Evolutionary conservation across 75 land plant species (phyloP), one percentile per base, ranked within the genome.

Genomic region (Sequoia sempervirens): DNA sequence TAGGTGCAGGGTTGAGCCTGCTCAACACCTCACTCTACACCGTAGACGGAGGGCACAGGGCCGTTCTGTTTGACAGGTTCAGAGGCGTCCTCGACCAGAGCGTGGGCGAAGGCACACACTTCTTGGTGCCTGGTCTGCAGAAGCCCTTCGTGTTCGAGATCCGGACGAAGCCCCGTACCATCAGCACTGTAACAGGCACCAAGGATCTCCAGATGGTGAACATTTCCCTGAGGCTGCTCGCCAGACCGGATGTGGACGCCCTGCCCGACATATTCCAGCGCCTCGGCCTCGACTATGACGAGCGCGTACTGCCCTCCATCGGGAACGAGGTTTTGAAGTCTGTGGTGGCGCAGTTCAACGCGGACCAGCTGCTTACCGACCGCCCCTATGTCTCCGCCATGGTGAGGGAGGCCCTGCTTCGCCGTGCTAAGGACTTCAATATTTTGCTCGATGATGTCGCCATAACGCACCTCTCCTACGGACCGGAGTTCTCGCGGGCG

Each of bases 121-220:
- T 96, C 79, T 87, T 92, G 61, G 84, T 96, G 79, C 99, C 99
- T 2, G 83, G 85, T 89, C 91, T 96, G 38, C 97, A 96, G 90
- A 88, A 92, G 74, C 99, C 99, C 83, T 90, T 84, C 87, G 87
- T 96, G 80, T 96, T 95, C 86, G 99, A 96, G 81, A 91, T 96
- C 82, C 91, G 99, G 14, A 95, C 94, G 37, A 89, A 91, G n/a
- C 94, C 99, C 47, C 97, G 94, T 84, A 78, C 93, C 30, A 92
- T 96, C 87, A 81, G 93, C 80, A 93, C 99, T 75, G 87, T 92
- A 46, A 95, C 99, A 69, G 99, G 99, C 82, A 96, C 99, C 80
- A 96, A 96, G 90, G 99, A 96, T 84, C 90, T 95, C 75, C 97
- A 96, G 88, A 96, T 96, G 99, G 99, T 95, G 15, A 95, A 96